Evolutionary conservation across 148 eudicot genomes (phyloP).

Genomic region (Rhododendron henanense): DNA sequence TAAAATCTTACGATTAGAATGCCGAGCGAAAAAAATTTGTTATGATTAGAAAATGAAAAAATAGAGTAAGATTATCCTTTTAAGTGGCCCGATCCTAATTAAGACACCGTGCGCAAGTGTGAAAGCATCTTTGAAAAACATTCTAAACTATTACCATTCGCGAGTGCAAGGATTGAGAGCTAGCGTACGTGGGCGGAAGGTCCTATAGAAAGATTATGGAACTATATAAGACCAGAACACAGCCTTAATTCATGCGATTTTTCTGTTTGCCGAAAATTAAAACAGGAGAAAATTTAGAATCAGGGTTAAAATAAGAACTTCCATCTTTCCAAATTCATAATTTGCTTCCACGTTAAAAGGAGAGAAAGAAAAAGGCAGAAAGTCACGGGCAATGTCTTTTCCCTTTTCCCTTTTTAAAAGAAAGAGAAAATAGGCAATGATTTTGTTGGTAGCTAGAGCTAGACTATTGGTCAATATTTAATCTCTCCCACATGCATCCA

Average conservation of each 20-base stretch:
- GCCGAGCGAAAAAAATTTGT: too few species aligned
- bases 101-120: too few species aligned
- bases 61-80: not conserved
- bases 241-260: not conserved
- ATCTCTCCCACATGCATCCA: not conserved
- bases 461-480: not conserved
- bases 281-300: not conserved
- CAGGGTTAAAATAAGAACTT: not conserved
- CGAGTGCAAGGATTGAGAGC: too few species aligned
- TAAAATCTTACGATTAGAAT: not conserved
- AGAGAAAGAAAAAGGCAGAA: conserved; percentile 7
- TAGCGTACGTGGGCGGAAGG: too few species aligned
- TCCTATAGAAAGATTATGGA: not conserved
- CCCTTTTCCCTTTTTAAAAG: not conserved
- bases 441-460: not conserved
- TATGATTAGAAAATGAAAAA: not conserved
- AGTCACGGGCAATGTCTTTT: conserved; percentile 2
- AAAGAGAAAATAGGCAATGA: not conserved
- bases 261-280: not conserved
- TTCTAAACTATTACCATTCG: too few species aligned
- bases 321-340: not conserved
- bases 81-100: too few species aligned
- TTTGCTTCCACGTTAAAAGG: conserved; percentile 11
- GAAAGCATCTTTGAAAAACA: too few species aligned
- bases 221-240: not conserved